Percentiles rank a stretch among this genome's conserved stretches.
phyloP scores from a whole-genome alignment of 1,139 yeast species.

The Yamadazyma triangularis region DNA sequence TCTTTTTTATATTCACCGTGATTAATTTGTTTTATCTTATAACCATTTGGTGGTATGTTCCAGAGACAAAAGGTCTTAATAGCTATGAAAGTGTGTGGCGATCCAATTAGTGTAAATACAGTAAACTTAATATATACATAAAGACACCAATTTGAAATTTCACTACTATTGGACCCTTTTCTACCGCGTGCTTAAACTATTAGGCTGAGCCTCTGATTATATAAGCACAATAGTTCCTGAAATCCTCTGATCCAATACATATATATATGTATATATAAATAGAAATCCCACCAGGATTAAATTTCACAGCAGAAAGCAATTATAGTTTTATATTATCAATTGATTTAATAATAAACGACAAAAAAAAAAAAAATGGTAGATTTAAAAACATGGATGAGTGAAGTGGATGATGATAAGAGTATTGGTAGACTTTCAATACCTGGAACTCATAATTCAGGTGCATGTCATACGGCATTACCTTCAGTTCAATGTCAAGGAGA shows the following conservation, averaged over 20 bases:
- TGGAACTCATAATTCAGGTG: slow-evolving; percentile 80
- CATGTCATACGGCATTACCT: slow-evolving; percentile 70
- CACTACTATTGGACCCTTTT: too few relatives aligned
- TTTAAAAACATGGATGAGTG: slow-evolving; percentile 51
- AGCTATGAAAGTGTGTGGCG: slow-evolving; percentile 28
- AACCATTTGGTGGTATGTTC: slow-evolving; percentile 20
- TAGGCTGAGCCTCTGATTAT: slow-evolving; percentile 1
- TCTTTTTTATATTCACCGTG: slow-evolving; percentile 25
- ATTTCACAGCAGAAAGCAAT: too few relatives aligned
- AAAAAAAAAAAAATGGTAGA: slow-evolving; percentile 29
- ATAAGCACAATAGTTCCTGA: slow-evolving; percentile 1
- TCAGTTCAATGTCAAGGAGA: slow-evolving; percentile 77
- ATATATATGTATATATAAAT: too few relatives aligned
- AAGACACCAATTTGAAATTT: too few relatives aligned
- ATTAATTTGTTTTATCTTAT: slow-evolving; percentile 18
- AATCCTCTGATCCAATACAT: too few relatives aligned
- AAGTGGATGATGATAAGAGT: slow-evolving; percentile 47
- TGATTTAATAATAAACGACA: background rate
- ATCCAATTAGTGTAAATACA: too few relatives aligned
- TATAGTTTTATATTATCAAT: background rate
- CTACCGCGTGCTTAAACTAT: too few relatives aligned
- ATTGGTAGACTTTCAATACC: slow-evolving; percentile 61
- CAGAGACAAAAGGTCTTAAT: slow-evolving; percentile 30
- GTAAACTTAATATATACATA: too few relatives aligned
- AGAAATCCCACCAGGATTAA: background rate